These are phyloP conservation scores for Backusella mclennaniae DNA, from an alignment of 192 early-diverging fungal genomes.

Conservation along the genomic window DNA sequence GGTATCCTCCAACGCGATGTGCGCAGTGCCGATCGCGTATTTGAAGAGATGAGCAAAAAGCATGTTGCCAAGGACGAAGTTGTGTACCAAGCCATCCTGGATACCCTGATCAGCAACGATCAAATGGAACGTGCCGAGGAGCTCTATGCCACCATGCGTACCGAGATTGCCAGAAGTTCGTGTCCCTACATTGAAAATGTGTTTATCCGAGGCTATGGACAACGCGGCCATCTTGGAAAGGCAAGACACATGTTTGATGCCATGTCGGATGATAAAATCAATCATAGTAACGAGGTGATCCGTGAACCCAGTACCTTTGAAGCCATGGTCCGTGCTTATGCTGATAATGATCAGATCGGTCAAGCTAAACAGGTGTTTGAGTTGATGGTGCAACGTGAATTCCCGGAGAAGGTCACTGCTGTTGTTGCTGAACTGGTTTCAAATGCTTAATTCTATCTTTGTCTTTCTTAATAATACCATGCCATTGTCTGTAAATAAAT, in stretches of 20 bases:
- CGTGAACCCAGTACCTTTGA: constrained; percentile 60
- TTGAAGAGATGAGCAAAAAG: constrained; percentile 37
- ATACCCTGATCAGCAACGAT: constrained; percentile 46
- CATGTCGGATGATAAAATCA: constrained; percentile 44
- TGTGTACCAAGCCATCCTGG: constrained; percentile 53
- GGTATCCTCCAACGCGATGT: constrained; percentile 51
- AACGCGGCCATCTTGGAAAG: constrained; percentile 27
- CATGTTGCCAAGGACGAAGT: constrained; percentile 45
- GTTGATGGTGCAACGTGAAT: constrained; percentile 36
- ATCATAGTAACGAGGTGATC: constrained; percentile 28
- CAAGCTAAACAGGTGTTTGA: constrained; percentile 36
- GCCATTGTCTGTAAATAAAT: background rate
- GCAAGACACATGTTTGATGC: constrained; percentile 45
- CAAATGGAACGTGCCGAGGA: constrained; percentile 39
- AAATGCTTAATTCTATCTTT: background rate
- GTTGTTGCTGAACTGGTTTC: constrained; percentile 37
- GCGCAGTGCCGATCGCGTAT: constrained; percentile 38
- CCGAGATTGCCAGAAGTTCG: constrained; percentile 31
- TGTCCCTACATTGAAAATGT: constrained; percentile 58
- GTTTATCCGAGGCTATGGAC: constrained; percentile 55
- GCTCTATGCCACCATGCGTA: constrained; percentile 39
- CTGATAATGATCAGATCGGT: constrained; percentile 39
- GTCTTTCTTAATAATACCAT: too few relatives aligned
- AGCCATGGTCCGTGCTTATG: constrained; percentile 53
- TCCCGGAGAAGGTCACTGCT: constrained; percentile 38